Base-by-base conservation (phyloP, 345 rosid genomes). In the Gossypium anomalum region DNA sequence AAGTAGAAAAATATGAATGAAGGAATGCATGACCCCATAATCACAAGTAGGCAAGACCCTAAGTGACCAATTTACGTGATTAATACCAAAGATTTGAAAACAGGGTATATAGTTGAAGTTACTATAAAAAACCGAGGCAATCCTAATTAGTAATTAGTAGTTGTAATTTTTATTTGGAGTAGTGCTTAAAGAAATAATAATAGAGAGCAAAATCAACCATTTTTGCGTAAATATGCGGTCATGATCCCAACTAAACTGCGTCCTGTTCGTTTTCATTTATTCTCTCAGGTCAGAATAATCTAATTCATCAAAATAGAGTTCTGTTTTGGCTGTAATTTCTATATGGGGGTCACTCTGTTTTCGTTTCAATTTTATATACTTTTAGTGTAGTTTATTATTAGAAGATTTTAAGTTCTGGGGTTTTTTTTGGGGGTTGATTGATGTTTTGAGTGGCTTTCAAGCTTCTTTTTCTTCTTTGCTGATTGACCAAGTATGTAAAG, bases 341-440 rank as follows among this genome's bases (percentile, higher is more conserved):
- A 4, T 72, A 8, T 11, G 58, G 63, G 57, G 41, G 41, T 34
- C 7, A 34, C 25, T 56, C 63, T 3, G 14, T 64, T 38, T 70
- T 34, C 7, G 41, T 34, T 34, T 34, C 41, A 44, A 51, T 65
- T 74, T 58, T 70, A 5, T 34, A 34, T 34, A 5, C 41, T 34
- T 73, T 71, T 66, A 19, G 25, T 25, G 6, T 67, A 5, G 44
- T 27, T 59, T 9, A 15, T 75, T 3, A 44, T 75, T 19, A 49
- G 4, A 19, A 55, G 81, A 72, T 70, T 43, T 80, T 76, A 41
- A 64, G 38, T 78, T 78, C 76, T 73, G 83, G 83, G 83, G 80
- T 25, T 48, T 48, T 48, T 73, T 72, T 23, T 34, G 7, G 5
- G n/a, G 29, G 1, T 34, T 43, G 2, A 1, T 59, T 53, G 38